Percentiles rank a stretch among this genome's conserved stretches.
phyloP scores from a whole-genome alignment of 768 basidiomycete species.

The Boletellus emodensis region DNA sequence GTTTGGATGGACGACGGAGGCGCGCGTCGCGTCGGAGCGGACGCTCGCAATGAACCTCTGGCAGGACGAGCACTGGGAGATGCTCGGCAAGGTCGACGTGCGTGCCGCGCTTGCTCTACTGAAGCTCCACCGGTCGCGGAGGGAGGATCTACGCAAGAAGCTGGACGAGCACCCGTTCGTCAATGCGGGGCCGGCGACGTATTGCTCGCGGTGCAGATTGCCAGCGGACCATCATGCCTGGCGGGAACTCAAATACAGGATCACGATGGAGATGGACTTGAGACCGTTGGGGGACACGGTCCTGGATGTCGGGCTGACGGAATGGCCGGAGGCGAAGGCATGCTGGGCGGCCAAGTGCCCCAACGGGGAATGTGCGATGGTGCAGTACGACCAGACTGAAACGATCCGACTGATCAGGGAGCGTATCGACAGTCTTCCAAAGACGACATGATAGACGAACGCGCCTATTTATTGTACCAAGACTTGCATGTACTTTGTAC shows the following conservation, averaged over 20 bases:
- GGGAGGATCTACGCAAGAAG: slow-evolving; percentile 45
- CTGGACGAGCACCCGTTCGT: slow-evolving; percentile 61
- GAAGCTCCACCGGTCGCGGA: slow-evolving; percentile 50
- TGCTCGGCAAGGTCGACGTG: slow-evolving; percentile 46
- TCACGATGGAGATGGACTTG: slow-evolving; percentile 54
- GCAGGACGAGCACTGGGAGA: slow-evolving; percentile 40
- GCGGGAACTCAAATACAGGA: slow-evolving; percentile 59
- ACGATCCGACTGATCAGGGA: slow-evolving; percentile 52
- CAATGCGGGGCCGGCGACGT: slow-evolving; percentile 34
- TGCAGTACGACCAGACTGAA: slow-evolving; percentile 54
- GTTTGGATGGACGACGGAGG: slow-evolving; percentile 57
- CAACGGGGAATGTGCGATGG: slow-evolving; percentile 40
- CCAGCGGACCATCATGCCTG: slow-evolving; percentile 56
- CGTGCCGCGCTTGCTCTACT: slow-evolving; percentile 51
- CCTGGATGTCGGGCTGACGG: slow-evolving; percentile 41
- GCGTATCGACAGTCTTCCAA: slow-evolving; percentile 50
- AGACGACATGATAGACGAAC: slow-evolving; percentile 21
- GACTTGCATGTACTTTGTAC: neutral
- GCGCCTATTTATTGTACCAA: neutral
- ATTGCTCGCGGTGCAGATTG: slow-evolving; percentile 48
- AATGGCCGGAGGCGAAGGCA: slow-evolving; percentile 55
- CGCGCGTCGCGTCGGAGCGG: slow-evolving; percentile 48
- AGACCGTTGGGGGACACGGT: slow-evolving; percentile 60
- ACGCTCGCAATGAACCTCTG: slow-evolving; percentile 55
- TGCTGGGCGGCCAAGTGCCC: slow-evolving; percentile 60